A percentile compares a stretch with the other conserved stretches of the same genome.
phyloP scores from a whole-genome alignment of 1,284 basidiomycete species.

The Apiotrichum domesticum region DNA sequence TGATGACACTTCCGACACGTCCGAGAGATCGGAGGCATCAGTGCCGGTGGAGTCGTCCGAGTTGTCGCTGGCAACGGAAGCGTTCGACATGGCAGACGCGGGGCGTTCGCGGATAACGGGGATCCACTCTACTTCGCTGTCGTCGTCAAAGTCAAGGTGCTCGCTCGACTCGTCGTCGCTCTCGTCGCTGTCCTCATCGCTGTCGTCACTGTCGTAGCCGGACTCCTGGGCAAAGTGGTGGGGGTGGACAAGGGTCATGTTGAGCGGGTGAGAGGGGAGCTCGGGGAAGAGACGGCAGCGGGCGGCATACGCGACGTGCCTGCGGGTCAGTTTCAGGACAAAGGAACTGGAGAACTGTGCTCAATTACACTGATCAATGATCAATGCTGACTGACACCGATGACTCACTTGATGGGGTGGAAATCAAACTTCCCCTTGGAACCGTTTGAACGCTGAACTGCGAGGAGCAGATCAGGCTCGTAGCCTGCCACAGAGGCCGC shows the following conservation, averaged over 20 bases:
- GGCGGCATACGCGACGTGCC: slow-evolving; percentile 27
- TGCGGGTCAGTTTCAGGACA: slow-evolving; percentile 2
- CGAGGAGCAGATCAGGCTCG: slow-evolving; percentile 30
- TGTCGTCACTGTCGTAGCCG: not conserved
- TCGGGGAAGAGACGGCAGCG: slow-evolving; percentile 26
- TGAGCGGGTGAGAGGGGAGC: not conserved
- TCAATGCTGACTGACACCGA: too few relatives aligned
- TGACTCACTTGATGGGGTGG: slow-evolving; percentile 24
- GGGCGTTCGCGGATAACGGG: not conserved
- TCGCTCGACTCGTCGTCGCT: not conserved
- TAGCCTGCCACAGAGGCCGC: slow-evolving; percentile 9
- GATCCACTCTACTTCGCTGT: not conserved
- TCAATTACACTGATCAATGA: too few relatives aligned
- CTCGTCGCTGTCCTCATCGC: not conserved
- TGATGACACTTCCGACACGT: slow-evolving; percentile 59
- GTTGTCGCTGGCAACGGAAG: not conserved
- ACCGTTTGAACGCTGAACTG: slow-evolving; percentile 8
- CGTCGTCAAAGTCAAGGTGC: not conserved
- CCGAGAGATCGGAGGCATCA: slow-evolving; percentile 21
- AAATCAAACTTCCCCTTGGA: slow-evolving; percentile 1
- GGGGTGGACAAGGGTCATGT: not conserved
- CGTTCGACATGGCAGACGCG: not conserved
- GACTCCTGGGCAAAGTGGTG: not conserved
- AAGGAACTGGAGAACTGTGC: not conserved
- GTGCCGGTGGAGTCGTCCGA: slow-evolving; percentile 19